Base-by-base conservation (phyloP, 192 early-diverging fungal genomes). In the Dissophora ornata region DNA sequence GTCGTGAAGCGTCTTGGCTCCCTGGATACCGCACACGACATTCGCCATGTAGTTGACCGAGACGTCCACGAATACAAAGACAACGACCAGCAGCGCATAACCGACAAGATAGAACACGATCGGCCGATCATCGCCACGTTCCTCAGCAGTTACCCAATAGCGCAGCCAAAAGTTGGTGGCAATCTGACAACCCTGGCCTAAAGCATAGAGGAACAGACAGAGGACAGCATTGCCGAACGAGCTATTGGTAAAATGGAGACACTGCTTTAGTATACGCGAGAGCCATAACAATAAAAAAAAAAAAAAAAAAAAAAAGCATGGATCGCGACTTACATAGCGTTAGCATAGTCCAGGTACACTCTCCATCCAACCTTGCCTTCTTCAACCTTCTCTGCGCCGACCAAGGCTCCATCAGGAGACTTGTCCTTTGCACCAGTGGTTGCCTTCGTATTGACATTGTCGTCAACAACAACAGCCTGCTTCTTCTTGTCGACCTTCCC, bases 341-440 rank as follows among this genome's bases (percentile, higher is more conserved):
- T 81, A 33, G 88, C 84, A 79, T 98, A 98, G 2, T 88, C 81
- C 30, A 69, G 48, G 71, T 97, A 97, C 0, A 95, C 94, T 16
- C 64, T 57, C 86, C 87, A 90, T 38, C 88, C 83, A 21, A 98
- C 93, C 15, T 80, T 86, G 18, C 97, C 97, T 56, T 89, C 85
- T 3, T 89, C 90, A 38, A 86, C 87, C 58, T 93, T 88, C 81
- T 98, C 97, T 12, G 88, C 86, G 4, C 80, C 79, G 61, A 95
- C 95, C 25, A 98, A 67, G 15, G 67, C 73, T 16, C 71, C 81
- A 5, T 34, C 45, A 30, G 18, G 28, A 25, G 34, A 36, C 11
- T 73, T 49, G 0, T 53, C 47, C n/a, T 57, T 54, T 38, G 25
- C 16, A 19, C 68, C 69, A 22, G 51, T 38, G 36, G 36, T n/a